Conservation (phyloP, 176 grass and related monocot genomes). For the Guadua angustifolia region DNA sequence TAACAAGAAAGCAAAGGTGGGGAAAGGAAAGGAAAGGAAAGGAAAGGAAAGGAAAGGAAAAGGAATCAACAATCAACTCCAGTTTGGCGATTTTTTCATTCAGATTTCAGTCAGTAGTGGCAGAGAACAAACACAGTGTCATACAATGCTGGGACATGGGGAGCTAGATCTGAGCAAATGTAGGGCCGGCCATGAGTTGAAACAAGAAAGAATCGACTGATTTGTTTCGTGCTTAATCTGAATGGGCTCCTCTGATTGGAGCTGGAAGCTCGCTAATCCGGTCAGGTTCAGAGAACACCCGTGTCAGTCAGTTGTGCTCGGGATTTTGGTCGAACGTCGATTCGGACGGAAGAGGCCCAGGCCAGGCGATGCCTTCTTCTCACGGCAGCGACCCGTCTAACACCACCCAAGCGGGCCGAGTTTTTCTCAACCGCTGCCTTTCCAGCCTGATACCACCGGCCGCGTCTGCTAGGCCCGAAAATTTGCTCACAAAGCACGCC, state of each 20-base stretch:
- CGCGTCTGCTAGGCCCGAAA: background rate
- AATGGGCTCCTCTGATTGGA: background rate
- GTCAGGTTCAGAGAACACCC: background rate
- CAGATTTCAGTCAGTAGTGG: background rate
- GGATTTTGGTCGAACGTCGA: background rate
- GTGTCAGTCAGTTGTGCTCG: background rate
- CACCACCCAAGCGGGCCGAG: too few species aligned
- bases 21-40: background rate
- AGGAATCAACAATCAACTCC: conserved; percentile 1
- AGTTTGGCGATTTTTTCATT: background rate
- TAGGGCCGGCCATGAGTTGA: background rate
- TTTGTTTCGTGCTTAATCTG: background rate
- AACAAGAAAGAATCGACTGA: background rate
- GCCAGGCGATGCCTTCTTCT: background rate
- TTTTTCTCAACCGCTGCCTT: too few species aligned
- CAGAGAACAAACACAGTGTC: background rate
- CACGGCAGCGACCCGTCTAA: too few species aligned
- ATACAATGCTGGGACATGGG: background rate
- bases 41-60: background rate
- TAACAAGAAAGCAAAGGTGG: background rate
- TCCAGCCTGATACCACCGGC: background rate
- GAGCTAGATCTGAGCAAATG: background rate
- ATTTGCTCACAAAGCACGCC: background rate
- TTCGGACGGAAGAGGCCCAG: background rate
- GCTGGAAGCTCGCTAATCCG: background rate